phyloP scores from a whole-genome alignment of 1,284 basidiomycete species.

The Apiotrichum montevideense region DNA sequence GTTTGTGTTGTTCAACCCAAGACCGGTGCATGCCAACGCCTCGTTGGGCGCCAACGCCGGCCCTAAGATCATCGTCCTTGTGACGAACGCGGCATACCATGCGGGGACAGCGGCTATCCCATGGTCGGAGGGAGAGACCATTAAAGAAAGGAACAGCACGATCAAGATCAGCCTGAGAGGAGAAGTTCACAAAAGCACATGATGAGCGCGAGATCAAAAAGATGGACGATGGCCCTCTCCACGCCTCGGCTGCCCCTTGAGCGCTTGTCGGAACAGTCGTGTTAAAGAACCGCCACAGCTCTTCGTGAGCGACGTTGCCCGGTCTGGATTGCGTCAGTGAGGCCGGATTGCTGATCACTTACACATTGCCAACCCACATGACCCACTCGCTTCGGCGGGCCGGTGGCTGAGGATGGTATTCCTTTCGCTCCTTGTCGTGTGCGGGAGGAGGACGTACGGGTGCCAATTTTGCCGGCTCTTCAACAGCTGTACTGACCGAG shows the following conservation, averaged over 20 bases:
- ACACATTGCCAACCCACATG: conserved; percentile 66
- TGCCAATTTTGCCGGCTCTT: not conserved
- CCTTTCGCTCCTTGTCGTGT: conserved; percentile 36
- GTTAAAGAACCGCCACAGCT: conserved; percentile 82
- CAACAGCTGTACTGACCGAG: not conserved
- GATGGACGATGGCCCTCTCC: conserved; percentile 70
- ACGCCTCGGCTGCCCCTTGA: conserved; percentile 19
- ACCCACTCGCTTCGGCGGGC: conserved; percentile 81
- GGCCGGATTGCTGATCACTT: conserved; percentile 15
- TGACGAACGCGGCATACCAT: conserved; percentile 80
- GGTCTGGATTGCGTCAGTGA: conserved; percentile 24
- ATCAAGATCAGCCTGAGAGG: conserved; percentile 58
- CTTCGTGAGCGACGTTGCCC: conserved; percentile 74
- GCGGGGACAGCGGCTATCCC: conserved; percentile 66
- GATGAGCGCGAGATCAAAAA: conserved; percentile 88
- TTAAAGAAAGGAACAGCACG: conserved; percentile 64
- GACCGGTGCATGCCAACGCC: conserved; percentile 75
- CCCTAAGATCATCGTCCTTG: conserved; percentile 77
- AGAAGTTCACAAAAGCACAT: conserved; percentile 89
- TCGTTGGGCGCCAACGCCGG: conserved; percentile 86
- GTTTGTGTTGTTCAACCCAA: conserved; percentile 59
- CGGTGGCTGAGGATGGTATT: conserved; percentile 48
- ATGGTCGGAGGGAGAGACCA: conserved; percentile 48
- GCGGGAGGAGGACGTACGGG: not conserved
- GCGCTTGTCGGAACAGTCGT: conserved; percentile 30